phyloP scores from a whole-genome alignment of 495 filamentous ascomycete genomes.

The Friedmanniomyces simplex region DNA sequence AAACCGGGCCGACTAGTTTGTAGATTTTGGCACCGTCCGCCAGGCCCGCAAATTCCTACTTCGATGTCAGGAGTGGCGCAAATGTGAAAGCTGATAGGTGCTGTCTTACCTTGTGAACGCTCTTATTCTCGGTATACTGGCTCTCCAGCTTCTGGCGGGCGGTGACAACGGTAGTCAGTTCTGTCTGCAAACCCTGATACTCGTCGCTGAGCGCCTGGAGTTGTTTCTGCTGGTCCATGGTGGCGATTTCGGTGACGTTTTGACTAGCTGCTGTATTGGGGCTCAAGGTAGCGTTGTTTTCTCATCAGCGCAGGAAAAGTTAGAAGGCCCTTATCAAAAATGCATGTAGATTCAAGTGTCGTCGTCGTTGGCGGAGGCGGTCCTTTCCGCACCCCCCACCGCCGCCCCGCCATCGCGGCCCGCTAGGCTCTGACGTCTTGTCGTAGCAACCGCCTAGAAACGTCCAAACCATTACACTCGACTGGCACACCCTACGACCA shows the following conservation, averaged over 20 bases:
- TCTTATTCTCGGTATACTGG: conserved; percentile 83
- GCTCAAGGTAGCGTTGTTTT: neutral
- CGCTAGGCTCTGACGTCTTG: neutral
- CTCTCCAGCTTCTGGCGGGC: conserved; percentile 90
- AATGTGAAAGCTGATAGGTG: neutral
- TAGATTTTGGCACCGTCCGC: conserved; percentile 79
- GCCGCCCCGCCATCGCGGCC: neutral
- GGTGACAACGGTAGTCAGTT: conserved; percentile 62
- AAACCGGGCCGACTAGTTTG: conserved; percentile 84
- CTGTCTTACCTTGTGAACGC: conserved; percentile 61
- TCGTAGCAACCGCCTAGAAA: conserved; percentile 1
- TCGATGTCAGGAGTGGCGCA: neutral
- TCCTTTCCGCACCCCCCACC: neutral
- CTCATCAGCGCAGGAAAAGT: neutral
- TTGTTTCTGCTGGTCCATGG: conserved; percentile 45
- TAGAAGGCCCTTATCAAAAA: neutral
- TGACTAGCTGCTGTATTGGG: neutral
- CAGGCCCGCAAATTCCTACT: conserved; percentile 69
- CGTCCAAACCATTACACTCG: neutral
- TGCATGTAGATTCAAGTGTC: neutral
- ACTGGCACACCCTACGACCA: neutral
- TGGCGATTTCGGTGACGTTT: neutral
- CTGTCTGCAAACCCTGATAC: conserved; percentile 76
- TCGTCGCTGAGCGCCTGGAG: conserved; percentile 79
- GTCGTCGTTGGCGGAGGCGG: neutral